Base-by-base conservation (phyloP, 2,329 filamentous ascomycete genomes). In the Colletotrichum shisoi region DNA sequence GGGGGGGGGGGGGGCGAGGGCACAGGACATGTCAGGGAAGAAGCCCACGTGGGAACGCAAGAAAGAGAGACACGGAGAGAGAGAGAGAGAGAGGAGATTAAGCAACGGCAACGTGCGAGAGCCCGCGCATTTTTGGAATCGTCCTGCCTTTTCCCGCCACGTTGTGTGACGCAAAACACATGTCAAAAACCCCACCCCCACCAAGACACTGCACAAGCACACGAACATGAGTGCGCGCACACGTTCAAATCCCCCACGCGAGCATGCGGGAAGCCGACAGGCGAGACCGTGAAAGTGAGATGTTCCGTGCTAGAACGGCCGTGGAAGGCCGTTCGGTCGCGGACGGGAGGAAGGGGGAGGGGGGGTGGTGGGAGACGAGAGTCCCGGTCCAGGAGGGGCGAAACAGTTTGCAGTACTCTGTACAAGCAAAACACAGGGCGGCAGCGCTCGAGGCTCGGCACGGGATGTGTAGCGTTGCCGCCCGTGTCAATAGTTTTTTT, bases 271-370 rank as follows among this genome's bases (percentile, higher is more conserved):
- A 15, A 34, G 24, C 31, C 44, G 27, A 8, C 27, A 2, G 27
- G 27, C 27, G 27, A 31, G 27, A 31, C 7, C 2, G 27, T 7
- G 27, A 39, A 6, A 4, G 13, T 12, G 34, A 19, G 42, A 34
- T n/a, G 21, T 24, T 21, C 48, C 59, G 3, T 48, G 17, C 57
- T 61, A 61, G 62, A 64, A 64, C 39, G 27, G 40, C 56, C 46
- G 48, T 61, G n/a, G 62, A 64, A 64, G 57, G 27, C 48, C 34
- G 62, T 64, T 61, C 62, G 48, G 62, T 42, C 37, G 34, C 44
- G 48, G 44, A 45, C 27, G 7, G 27, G 21, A 21, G 27, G 27
- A 2, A 1, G 27, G 27, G 27, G 27, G 27, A 1, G 27, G 40
- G 21, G 45, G 9, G n/a, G 51, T 19, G 27, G 48, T 21, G 45